Evolutionary conservation across 2,329 filamentous ascomycete species (phyloP).

Genomic region (Exophiala phaeomuriformis): DNA sequence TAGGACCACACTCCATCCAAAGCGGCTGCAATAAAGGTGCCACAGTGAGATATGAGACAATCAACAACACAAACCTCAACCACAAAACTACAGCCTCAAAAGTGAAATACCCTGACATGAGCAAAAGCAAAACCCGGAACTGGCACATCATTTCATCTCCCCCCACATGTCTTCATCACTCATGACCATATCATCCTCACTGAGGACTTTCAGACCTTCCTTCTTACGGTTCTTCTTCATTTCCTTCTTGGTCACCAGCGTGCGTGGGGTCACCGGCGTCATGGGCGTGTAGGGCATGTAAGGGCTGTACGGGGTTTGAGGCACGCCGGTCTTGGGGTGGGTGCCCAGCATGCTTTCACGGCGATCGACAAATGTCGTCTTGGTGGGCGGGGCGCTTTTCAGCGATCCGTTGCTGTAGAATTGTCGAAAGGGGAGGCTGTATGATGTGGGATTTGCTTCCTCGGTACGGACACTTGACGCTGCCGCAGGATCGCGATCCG

Average conservation of each 20-base stretch:
- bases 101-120: too few species aligned
- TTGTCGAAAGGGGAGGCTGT: constrained; percentile 40
- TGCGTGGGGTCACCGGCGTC: constrained; percentile 38
- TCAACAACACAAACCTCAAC: too few species aligned
- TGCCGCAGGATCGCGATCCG: not conserved
- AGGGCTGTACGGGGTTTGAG: constrained; percentile 43
- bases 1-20: too few species aligned
- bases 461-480: constrained; percentile 8
- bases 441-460: constrained; percentile 27
- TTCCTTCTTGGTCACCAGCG: constrained; percentile 41
- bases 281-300: constrained; percentile 47
- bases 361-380: constrained; percentile 44
- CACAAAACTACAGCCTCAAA: too few species aligned
- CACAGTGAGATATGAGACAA: too few species aligned
- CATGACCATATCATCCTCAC: constrained; percentile 42
- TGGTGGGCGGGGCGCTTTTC: constrained; percentile 42
- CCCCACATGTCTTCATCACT: constrained; percentile 43
- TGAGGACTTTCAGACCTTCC: constrained; percentile 39
- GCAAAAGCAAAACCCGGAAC: too few species aligned
- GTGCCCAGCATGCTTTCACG: constrained; percentile 31
- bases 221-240: constrained; percentile 37
- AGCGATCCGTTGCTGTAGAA: constrained; percentile 32
- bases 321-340: constrained; percentile 41
- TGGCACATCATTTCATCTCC: constrained; percentile 15
- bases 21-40: too few species aligned